Base-by-base conservation (phyloP, 2,329 filamentous ascomycete genomes). In the Sporothrix dimorphospora region DNA sequence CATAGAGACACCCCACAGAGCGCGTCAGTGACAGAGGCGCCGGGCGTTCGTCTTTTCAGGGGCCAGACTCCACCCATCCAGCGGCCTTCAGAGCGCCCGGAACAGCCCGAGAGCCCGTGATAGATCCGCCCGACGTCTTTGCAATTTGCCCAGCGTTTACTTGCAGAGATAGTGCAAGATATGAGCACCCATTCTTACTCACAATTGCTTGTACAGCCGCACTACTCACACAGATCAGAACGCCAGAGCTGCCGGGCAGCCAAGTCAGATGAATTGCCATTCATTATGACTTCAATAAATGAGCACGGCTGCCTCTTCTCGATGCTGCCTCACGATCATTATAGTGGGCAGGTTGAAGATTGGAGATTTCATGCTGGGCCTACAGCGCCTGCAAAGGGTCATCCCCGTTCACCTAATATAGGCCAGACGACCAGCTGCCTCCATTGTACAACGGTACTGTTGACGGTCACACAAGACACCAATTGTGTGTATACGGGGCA, bases 101-200 rank as follows among this genome's bases (percentile, higher is more conserved):
- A 72, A 69, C 42, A 69, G 71, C 47, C 71, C 71, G 71, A 69
- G 47, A 69, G 38, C 51, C 65, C 71, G 71, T 68, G 63, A 51
- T 27, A 24, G 63, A 3, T 57, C 57, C 21, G 69, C 21, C n/a
- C 55, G n/a, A 24, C 55, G 34, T 19, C 45, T 68, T 45, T 45
- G 47, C 49, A 5, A n/a, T 57, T 12, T 40, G 4, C 27, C 8
- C 14, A 30, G 14, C 16, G 24, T 19, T 19, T 30, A 47, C 2
- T 19, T 21, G 47, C 5, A 51, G 19, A 51, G 19, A n/a, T n/a
- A 24, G 49, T 53, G 49, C 49, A 53, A 57, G 53, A 16, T 1
- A 19, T 30, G 24, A 8, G 27, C 12, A 57, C 24, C 19, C 51
- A 55, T 55, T 55, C 51, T 55, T 55, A 27, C 51, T 55, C 53